phyloP scores from a whole-genome alignment of 2,329 filamentous ascomycete genomes.

The Monosporascus cannonballus region DNA sequence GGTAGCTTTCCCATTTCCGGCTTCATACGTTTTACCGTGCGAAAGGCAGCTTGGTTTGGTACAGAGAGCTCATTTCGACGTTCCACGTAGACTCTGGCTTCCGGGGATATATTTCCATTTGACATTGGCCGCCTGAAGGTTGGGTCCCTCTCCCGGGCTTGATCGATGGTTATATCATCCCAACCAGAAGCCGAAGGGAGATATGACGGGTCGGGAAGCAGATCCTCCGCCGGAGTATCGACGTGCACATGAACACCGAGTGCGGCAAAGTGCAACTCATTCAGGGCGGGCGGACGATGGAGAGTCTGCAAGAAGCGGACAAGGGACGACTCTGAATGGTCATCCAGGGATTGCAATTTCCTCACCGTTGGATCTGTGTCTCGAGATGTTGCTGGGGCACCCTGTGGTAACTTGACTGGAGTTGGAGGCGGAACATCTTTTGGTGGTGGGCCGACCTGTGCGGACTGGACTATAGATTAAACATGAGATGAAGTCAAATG shows the following conservation, averaged over 20 bases:
- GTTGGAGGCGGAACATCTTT: constrained; percentile 52
- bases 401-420: constrained; percentile 45
- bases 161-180: constrained; percentile 42
- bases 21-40: constrained; percentile 53
- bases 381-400: constrained; percentile 23
- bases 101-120: constrained; percentile 50
- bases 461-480: constrained; percentile 19
- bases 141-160: constrained; percentile 42
- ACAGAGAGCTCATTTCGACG: constrained; percentile 51
- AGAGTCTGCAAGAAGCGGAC: constrained; percentile 47
- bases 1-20: constrained; percentile 46
- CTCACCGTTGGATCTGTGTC: constrained; percentile 6
- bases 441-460: constrained; percentile 24
- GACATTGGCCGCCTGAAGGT: constrained; percentile 42
- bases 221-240: constrained; percentile 39
- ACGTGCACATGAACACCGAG: constrained; percentile 50
- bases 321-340: constrained; percentile 30
- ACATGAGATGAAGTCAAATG: constrained; percentile 12
- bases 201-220: constrained; percentile 48
- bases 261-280: constrained; percentile 46
- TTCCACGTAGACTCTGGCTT: constrained; percentile 52
- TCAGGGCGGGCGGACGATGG: constrained; percentile 45
- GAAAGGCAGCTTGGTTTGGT: constrained; percentile 53
- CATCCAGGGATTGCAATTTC: constrained; percentile 1
- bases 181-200: constrained; percentile 49